These are phyloP conservation scores for Globisporangium acanthophoron DNA, from an alignment of 352 stramenopile genomes.

Conservation along the genomic window DNA sequence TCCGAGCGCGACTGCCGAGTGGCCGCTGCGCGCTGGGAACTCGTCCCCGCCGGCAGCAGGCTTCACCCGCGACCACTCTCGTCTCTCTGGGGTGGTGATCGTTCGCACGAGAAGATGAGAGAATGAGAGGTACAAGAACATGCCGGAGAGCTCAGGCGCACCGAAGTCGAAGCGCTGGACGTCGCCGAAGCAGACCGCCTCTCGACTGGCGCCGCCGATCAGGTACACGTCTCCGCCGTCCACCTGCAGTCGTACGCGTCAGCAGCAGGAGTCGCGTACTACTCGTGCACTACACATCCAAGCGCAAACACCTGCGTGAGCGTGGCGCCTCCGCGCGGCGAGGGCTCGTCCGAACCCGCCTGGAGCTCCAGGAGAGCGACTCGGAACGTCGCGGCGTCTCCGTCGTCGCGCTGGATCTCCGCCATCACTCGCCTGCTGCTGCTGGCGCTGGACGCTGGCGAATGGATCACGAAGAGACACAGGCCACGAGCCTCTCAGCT, in stretches of 20 bases:
- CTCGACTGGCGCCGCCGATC: constrained; percentile 53
- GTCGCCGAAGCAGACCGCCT: constrained; percentile 46
- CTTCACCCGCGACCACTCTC: constrained; percentile 19
- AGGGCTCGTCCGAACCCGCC: constrained; percentile 13
- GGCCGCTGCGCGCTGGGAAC: constrained; percentile 50
- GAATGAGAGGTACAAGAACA: neutral
- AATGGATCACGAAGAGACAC: no score
- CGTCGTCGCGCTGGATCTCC: neutral
- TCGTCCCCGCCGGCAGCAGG: constrained; percentile 7
- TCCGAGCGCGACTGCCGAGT: constrained; percentile 48
- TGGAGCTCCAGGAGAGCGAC: constrained; percentile 6
- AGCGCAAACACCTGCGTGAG: constrained; percentile 33
- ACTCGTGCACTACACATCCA: neutral
- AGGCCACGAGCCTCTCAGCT: no score
- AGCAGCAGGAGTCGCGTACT: no score
- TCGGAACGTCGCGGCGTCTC: neutral
- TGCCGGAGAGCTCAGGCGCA: neutral
- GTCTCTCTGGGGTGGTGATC: constrained; percentile 5
- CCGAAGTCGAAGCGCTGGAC: constrained; percentile 51
- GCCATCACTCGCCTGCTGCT: no score
- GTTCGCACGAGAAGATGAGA: neutral
- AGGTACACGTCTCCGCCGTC: constrained; percentile 38
- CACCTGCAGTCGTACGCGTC: constrained; percentile 8
- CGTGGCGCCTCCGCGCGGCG: constrained; percentile 39
- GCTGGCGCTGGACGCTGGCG: no score